These are phyloP conservation scores for Pisolithus tinctorius DNA, from an alignment of 768 basidiomycete species.

Conservation along the genomic window DNA sequence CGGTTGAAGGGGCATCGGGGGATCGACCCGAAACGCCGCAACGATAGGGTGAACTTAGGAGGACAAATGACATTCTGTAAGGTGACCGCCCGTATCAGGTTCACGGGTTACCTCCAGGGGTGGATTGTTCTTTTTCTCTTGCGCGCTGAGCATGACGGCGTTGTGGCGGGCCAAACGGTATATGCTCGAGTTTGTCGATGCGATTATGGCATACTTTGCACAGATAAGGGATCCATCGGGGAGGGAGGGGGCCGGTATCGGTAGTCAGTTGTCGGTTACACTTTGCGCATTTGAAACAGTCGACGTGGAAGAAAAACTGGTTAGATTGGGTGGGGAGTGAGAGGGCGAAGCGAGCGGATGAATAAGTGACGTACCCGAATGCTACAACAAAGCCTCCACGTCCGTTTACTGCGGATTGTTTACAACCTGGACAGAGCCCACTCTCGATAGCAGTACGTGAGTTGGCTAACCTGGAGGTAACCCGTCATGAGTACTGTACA, in stretches of 20 bases:
- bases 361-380: constrained; percentile 69
- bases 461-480: constrained; percentile 1
- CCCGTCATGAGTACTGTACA: constrained; percentile 10
- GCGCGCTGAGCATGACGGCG: constrained; percentile 87
- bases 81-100: constrained; percentile 18
- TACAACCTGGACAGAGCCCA: constrained; percentile 79
- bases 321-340: constrained; percentile 33
- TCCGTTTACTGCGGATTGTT: constrained; percentile 71
- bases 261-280: constrained; percentile 89
- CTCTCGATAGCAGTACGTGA: constrained; percentile 35
- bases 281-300: constrained; percentile 97
- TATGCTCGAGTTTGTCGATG: constrained; percentile 97
- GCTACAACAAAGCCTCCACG: constrained; percentile 87
- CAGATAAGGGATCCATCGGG: constrained; percentile 98
- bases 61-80: constrained; percentile 22
- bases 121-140: constrained; percentile 38
- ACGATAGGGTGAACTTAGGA: background rate
- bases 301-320: constrained; percentile 90
- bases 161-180: constrained; percentile 99
- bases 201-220: constrained; percentile 87
- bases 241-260: constrained; percentile 92
- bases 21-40: constrained; percentile 6
- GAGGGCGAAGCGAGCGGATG: constrained; percentile 3
- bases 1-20: background rate
- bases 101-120: constrained; percentile 18